A percentile compares a stretch with the other conserved stretches of the same genome.
Conservation (phyloP, 306 rosid species). For the Castanea sativa region DNA sequence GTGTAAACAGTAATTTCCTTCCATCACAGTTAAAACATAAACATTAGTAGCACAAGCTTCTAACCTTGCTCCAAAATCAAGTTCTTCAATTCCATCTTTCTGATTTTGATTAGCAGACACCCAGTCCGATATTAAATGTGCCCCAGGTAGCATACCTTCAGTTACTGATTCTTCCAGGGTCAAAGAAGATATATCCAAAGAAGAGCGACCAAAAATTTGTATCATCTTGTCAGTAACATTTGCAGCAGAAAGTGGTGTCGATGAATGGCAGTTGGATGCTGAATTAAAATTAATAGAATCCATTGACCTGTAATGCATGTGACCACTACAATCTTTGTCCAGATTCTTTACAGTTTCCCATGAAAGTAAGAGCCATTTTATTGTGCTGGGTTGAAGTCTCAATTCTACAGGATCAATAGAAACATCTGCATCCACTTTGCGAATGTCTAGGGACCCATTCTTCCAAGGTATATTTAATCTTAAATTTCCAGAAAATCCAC, state of each 20-base stretch:
- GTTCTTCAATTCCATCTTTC: slow-evolving; percentile 47
- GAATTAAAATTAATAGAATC: slow-evolving; percentile 43
- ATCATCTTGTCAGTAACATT: slow-evolving; percentile 26
- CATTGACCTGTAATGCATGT: slow-evolving; percentile 26
- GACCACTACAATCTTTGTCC: slow-evolving; percentile 39
- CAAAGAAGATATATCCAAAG: slow-evolving; percentile 32
- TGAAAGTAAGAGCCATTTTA: slow-evolving; percentile 57
- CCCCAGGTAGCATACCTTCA: slow-evolving; percentile 53
- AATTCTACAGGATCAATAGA: slow-evolving; percentile 67
- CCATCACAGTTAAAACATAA: slow-evolving; percentile 4
- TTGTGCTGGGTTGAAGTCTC: slow-evolving; percentile 75
- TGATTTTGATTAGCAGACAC: slow-evolving; percentile 43
- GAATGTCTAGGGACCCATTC: slow-evolving; percentile 85
- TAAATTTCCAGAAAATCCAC: slow-evolving; percentile 86
- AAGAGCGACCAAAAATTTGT: slow-evolving; percentile 35
- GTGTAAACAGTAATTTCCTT: slow-evolving; percentile 7
- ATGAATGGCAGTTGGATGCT: slow-evolving; percentile 31
- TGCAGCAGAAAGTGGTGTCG: slow-evolving; percentile 35
- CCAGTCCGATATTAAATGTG: slow-evolving; percentile 85
- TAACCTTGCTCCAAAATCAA: slow-evolving; percentile 92
- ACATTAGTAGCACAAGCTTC: slow-evolving; percentile 32
- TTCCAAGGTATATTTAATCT: slow-evolving; percentile 89
- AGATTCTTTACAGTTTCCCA: slow-evolving; percentile 58
- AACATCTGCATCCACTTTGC: slow-evolving; percentile 82
- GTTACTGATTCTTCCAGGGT: slow-evolving; percentile 37